A percentile compares a stretch with the other conserved stretches of the same genome.
These are phyloP conservation scores for Mrakia gelida DNA, from an alignment of 768 basidiomycete genomes.

Conservation along the genomic window DNA sequence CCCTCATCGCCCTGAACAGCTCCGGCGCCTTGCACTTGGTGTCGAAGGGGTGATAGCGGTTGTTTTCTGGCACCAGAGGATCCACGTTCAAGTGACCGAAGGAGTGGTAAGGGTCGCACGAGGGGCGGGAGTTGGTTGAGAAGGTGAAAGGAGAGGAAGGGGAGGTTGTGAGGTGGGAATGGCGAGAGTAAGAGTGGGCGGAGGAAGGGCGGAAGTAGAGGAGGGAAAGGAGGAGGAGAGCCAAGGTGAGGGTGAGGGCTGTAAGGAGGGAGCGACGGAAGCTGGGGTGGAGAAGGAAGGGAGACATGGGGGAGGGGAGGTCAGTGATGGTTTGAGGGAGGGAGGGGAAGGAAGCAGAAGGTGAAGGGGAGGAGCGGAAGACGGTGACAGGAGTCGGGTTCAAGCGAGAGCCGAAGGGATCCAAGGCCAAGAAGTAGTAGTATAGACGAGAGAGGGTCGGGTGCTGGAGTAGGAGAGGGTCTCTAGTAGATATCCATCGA, in stretches of 20 bases:
- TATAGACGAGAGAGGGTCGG: no score
- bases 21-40: conserved; percentile 30
- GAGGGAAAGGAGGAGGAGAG: background rate
- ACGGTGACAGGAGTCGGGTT: no score
- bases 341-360: background rate
- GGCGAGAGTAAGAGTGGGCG: background rate
- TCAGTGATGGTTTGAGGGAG: background rate
- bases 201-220: conserved; percentile 13
- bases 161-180: background rate
- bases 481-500: no score
- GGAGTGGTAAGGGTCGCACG: conserved; percentile 33
- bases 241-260: background rate
- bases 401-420: no score
- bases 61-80: conserved; percentile 30
- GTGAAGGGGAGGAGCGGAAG: no score
- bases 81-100: conserved; percentile 33
- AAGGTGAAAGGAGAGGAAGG: background rate
- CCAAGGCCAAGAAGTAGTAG: no score
- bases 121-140: background rate
- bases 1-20: conserved; percentile 27
- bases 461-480: no score
- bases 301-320: background rate
- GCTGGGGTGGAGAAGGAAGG: background rate
- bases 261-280: conserved; percentile 2
- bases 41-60: conserved; percentile 35